Evolutionary conservation across 768 basidiomycete genomes (phyloP), one percentile per base, ranked within the genome.

Genomic region (Clavulina sp.): DNA sequence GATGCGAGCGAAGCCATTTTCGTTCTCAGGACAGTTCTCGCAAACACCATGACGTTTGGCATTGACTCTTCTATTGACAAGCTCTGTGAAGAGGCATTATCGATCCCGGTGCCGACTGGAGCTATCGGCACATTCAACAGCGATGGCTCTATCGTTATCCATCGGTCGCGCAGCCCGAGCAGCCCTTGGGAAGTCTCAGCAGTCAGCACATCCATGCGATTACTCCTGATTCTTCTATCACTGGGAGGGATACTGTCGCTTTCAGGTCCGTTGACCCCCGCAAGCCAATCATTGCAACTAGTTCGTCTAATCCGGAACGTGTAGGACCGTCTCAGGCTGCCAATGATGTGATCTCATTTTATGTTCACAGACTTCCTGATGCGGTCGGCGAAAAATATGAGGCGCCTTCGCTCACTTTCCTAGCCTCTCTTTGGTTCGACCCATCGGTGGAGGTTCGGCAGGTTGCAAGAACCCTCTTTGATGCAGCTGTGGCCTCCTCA

Each of bases 391-490:
- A 68, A 0, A 60, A 63, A 2, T 92, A 79, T 59, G 70, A 76
- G 49, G 62, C 75, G 4, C 84, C 92, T 0, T 80, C 78, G 54
- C 69, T 95, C 4, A 71, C 77, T 2, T 79, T 75, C 58, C 70
- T 95, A 41, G 85, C 82, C 5, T 68, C 66, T 18, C 73, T 73
- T 57, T 93, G 89, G 80, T 76, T 91, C 31, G 77, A 81, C 59
- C 69, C 77, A 5, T 77, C 78, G 2, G 70, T 88, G 92, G 61
- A 21, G 19, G 21, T 1, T 18, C 78, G 86, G 41, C 76, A 79
- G 48, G 79, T 89, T 0, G 80, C 86, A 5, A 73, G 81, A 46
- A 64, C 78, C 2, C 67, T 93, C 1, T 89, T 96, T 52, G 85
- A 88, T 40, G 75, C 86, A 2, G 73, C 77, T 0, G 68, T 92